Evolutionary conservation across 192 early-diverging fungal genomes (phyloP), one percentile per base, ranked within the genome.

Genomic region (Coemansia reversa): DNA sequence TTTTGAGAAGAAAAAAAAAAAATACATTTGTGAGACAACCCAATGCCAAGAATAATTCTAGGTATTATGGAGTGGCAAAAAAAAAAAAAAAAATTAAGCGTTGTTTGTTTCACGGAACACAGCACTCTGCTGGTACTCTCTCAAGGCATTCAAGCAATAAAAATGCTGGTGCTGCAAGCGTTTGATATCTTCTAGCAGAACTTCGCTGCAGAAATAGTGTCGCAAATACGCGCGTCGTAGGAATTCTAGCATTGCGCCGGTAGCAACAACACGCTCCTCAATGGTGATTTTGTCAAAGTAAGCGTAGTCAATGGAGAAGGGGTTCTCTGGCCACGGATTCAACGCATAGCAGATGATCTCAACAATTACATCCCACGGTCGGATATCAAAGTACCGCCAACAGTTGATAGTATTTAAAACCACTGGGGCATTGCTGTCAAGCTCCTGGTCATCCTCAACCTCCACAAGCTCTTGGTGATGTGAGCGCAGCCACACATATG

Each of bases 401-500:
- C 79, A 76, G 8, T 85, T 84, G n/a, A 86, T 81, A 0, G 87
- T 85, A n/a, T 84, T 83, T 18, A 90, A 75, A 49, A 82, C 84
- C 49, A 90, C 62, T 1, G 89, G 86, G 45, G 83, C 81, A 58
- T 90, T 85, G 1, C 75, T 72, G 66, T 87, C 88, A 2, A 87
- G 51, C 32, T 72, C 70, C 60, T 85, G 79, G 66, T 81, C 79
- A 23, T 83, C 72, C 5, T 65, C 63, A 14, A 72, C 45, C 35
- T 77, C 69, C 20, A 86, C 82, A 11, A 89, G 80, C 23, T 63
- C 51, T 54, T 83, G 74, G 76, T 87, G 86, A 67, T 88, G 81
- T 22, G 86, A 85, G 1, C 86, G 78, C 39, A 87, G 75, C 89
- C 89, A 90, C 42, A 90, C 89, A 62, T 88, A 90, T 20, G 89